These are phyloP conservation scores for Xylariaceae sp. DNA, from an alignment of 2,329 filamentous ascomycete genomes.

Conservation along the genomic window DNA sequence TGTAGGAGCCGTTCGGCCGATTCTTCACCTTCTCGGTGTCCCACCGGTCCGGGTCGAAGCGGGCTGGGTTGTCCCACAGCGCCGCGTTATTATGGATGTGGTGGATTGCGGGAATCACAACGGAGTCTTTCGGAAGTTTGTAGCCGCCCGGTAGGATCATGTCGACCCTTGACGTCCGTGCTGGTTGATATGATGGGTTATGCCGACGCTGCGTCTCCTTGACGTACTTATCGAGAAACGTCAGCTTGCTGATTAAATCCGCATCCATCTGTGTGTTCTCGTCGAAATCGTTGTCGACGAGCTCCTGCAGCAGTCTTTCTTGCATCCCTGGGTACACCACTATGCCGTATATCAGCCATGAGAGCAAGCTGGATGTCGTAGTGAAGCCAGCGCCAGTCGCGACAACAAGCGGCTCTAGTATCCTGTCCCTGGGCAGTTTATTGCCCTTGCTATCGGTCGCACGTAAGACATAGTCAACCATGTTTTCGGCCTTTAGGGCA, in stretches of 20 bases:
- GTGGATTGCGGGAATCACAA: conserved; percentile 60
- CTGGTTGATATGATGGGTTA: conserved; percentile 67
- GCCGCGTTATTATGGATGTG: conserved; percentile 59
- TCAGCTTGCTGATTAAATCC: conserved; percentile 54
- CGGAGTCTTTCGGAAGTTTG: conserved; percentile 55
- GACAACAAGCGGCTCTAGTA: conserved; percentile 52
- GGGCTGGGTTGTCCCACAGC: conserved; percentile 62
- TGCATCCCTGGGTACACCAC: conserved; percentile 61
- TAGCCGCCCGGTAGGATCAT: conserved; percentile 65
- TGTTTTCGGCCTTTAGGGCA: conserved; percentile 54
- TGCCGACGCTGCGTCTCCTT: conserved; percentile 66
- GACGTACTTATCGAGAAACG: conserved; percentile 62
- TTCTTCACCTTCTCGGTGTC: conserved; percentile 59
- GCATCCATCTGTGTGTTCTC: conserved; percentile 52
- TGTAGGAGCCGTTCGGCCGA: conserved; percentile 55
- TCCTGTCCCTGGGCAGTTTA: conserved; percentile 54
- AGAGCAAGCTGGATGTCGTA: conserved; percentile 63
- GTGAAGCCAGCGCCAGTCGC: conserved; percentile 65
- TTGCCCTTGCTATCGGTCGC: conserved; percentile 61
- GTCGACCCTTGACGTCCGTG: conserved; percentile 60
- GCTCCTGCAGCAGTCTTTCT: conserved; percentile 62
- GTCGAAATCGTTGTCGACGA: conserved; percentile 55
- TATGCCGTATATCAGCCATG: conserved; percentile 62
- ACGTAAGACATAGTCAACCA: conserved; percentile 56
- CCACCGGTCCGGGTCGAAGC: conserved; percentile 67